phyloP scores from a whole-genome alignment of 129 eudicot species.

The Lactuca sativa region DNA sequence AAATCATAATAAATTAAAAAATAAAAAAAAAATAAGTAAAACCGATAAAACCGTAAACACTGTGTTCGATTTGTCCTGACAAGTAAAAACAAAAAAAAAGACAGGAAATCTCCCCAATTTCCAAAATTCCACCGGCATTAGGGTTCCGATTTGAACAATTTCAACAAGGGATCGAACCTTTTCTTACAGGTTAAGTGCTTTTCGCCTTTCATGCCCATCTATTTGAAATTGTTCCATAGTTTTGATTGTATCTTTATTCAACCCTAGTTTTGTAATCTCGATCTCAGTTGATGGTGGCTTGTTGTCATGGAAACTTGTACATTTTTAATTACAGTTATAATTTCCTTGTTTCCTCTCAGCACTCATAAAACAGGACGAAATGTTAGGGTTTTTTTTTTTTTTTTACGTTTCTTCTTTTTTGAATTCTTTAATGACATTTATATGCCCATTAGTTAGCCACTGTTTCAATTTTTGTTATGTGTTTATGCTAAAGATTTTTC shows the following conservation, averaged over 20 bases:
- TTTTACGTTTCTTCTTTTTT: neutral
- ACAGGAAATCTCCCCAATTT: conserved; percentile 9
- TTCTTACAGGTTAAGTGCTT: conserved; percentile 17
- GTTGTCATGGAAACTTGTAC: neutral
- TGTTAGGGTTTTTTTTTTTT: neutral
- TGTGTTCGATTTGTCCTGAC: neutral
- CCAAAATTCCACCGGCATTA: conserved; percentile 20
- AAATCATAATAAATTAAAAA: neutral
- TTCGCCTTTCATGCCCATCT: conserved; percentile 8
- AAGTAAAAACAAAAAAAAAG: neutral
- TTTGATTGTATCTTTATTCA: neutral
- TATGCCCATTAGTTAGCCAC: neutral
- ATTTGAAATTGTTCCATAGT: neutral
- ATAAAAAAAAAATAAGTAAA: neutral
- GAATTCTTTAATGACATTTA: neutral
- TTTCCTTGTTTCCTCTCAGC: neutral
- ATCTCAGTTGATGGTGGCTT: neutral
- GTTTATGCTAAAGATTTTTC: neutral
- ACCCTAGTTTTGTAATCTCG: conserved; percentile 15
- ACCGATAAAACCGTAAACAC: conserved; percentile 9
- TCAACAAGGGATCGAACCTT: conserved; percentile 10
- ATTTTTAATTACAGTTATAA: neutral
- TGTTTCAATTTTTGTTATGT: neutral
- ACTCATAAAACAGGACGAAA: neutral
- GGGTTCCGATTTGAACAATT: conserved; percentile 29